Evolutionary conservation across 2,329 filamentous ascomycete species (phyloP), one percentile per base, ranked within the genome.

Genomic region (Aureobasidium sp.): DNA sequence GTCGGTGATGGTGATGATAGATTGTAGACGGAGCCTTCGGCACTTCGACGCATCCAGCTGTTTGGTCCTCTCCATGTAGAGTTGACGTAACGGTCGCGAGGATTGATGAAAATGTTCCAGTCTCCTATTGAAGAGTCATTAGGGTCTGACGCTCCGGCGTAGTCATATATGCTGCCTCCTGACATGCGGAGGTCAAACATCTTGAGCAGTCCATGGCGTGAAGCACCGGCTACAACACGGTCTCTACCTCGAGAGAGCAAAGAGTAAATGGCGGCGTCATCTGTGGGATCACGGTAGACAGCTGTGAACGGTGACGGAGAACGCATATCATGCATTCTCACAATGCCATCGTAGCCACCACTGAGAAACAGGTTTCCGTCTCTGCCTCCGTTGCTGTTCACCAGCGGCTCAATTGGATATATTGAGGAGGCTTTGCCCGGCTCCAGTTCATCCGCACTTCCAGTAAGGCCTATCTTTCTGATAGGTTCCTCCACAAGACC

Each of bases 281-380:
- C 84, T 3, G 82, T 81, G 1, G 78, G 75, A 66, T 86, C 84
- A 68, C 81, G 15, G 74, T 73, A n/a, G 72, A 71, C 45, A 9
- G 45, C 54, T 65, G 63, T 59, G 81, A 79, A 48, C 75, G 78
- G 13, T 75, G 71, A 25, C 3, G 77, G 75, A 1, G 81, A 81
- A 39, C 85, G 82, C 61, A 86, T 71, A 66, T 88, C 85, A 67
- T 87, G 84, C 6, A 87, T 76, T 66, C 83, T 78, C 42, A 79
- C 75, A 42, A 79, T 74, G 11, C 83, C 81, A 67, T 86, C 83
- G 57, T 83, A 83, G 69, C 82, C 84, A 9, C 84, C 83, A 37
- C 81, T 81, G 2, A 87, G 72, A 62, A 87, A 86, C 0, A 83
- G 71, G 50, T 82, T 72, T 3, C 80, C 80, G 4, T 75, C 66